Base-by-base conservation (phyloP, 495 filamentous ascomycete species). In the Aspergillus ellipticus region DNA sequence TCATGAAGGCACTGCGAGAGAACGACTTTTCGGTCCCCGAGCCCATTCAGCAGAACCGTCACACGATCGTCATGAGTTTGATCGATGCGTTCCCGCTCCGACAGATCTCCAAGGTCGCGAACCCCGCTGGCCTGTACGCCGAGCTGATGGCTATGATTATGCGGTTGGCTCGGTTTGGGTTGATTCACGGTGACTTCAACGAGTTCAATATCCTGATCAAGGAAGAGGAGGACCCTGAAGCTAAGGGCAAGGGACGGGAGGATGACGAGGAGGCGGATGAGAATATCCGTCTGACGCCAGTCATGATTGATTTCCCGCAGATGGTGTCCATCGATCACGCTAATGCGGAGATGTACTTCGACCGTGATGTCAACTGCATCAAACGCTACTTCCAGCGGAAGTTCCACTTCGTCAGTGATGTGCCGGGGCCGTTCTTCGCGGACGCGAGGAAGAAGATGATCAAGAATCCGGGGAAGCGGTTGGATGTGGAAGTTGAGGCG, bases 161-260 rank as follows among this genome's bases (percentile, higher is more conserved):
- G 42, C 78, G 83, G 48, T 80, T 99, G 21, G 94, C 94, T n/a
- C 79, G 81, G 26, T 85, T 88, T 62, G 95, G 94, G 7, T 74
- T 99, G 53, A 97, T 99, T 51, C 94, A 99, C 69, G 95, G 94
- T 60, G 94, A 99, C 68, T 97, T 96, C 76, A 99, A 99, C 75
- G 95, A 97, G 74, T 99, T 99, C 78, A 99, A 99, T 66, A 90
- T 99, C 55, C 78, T 99, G 17, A 85, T 97, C 70, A 85, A 91
- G 59, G 92, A 96, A 62, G 79, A 83, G 29, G 69, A 71, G 31
- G 62, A 74, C 19, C 65, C 74, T 1, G 72, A 75, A 17, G 71
- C 57, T 2, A 70, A 75, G 45, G 72, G 69, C 9, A 74, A 76
- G 35, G 67, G 58, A 4, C 57, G 63, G 9, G 69, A 56, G 2